These are phyloP conservation scores for Lantana camara DNA, from an alignment of 257 asterid species.

Conservation along the genomic window DNA sequence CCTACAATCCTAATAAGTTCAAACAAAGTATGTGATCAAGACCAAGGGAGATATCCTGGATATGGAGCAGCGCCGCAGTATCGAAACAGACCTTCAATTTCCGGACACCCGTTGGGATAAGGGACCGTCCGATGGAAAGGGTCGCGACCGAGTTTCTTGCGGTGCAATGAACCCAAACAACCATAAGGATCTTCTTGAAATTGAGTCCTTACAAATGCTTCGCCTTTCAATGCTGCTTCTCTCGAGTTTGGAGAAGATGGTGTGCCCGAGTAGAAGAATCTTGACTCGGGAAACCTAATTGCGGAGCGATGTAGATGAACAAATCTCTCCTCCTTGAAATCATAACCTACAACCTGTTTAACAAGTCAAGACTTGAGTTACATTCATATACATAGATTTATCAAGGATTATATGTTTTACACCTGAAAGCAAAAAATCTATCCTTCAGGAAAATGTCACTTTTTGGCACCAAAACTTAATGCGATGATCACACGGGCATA, in stretches of 20 bases:
- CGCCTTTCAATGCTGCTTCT: constrained; percentile 91
- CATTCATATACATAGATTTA: background rate
- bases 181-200: constrained; percentile 89
- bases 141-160: constrained; percentile 77
- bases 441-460: no score
- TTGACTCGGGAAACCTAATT: constrained; percentile 63
- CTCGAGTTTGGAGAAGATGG: constrained; percentile 71
- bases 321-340: constrained; percentile 93
- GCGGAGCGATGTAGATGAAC: constrained; percentile 78
- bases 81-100: constrained; percentile 72
- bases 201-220: constrained; percentile 71
- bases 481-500: no score
- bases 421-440: no score
- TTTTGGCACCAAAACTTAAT: no score
- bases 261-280: constrained; percentile 81
- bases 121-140: constrained; percentile 93
- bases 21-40: constrained; percentile 19
- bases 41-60: constrained; percentile 84
- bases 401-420: no score
- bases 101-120: constrained; percentile 95
- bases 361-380: background rate
- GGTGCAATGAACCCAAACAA: constrained; percentile 70
- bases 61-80: constrained; percentile 75
- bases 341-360: constrained; percentile 81
- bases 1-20: background rate